Percentiles rank a stretch among this genome's conserved stretches.
phyloP scores from a whole-genome alignment of 257 asterid species.

The Coffea eugenioides region DNA sequence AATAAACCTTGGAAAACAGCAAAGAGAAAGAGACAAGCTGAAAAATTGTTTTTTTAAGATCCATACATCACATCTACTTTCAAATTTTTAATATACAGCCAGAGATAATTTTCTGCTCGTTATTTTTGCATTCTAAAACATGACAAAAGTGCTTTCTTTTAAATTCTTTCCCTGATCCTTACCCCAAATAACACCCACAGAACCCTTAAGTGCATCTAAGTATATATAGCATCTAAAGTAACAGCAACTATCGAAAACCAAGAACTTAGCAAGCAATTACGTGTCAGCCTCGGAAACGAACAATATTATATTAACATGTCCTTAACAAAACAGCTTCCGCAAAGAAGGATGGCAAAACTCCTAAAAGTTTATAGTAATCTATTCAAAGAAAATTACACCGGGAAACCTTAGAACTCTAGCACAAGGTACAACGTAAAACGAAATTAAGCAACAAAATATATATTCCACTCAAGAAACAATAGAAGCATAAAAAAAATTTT shows the following conservation, averaged over 20 bases:
- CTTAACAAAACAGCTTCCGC: background rate
- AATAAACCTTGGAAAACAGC: background rate
- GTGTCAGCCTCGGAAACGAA: background rate
- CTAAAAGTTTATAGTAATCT: too few species aligned
- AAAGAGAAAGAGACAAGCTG: background rate
- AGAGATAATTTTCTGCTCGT: background rate
- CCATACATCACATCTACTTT: background rate
- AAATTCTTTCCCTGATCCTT: background rate
- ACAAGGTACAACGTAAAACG: background rate
- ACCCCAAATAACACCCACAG: background rate
- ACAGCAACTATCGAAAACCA: background rate
- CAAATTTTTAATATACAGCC: background rate
- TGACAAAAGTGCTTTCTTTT: background rate
- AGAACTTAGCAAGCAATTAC: background rate
- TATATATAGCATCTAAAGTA: too few species aligned
- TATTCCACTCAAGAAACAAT: background rate
- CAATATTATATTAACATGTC: background rate
- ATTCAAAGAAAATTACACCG: background rate
- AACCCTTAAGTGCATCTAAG: background rate
- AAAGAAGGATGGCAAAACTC: background rate
- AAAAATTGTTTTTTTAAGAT: too few species aligned
- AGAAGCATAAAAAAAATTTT: background rate
- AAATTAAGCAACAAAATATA: background rate
- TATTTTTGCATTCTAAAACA: background rate
- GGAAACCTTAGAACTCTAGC: background rate